These are phyloP conservation scores for Ceratobasidium sp. DNA, from an alignment of 1,284 basidiomycete genomes.

Conservation along the genomic window DNA sequence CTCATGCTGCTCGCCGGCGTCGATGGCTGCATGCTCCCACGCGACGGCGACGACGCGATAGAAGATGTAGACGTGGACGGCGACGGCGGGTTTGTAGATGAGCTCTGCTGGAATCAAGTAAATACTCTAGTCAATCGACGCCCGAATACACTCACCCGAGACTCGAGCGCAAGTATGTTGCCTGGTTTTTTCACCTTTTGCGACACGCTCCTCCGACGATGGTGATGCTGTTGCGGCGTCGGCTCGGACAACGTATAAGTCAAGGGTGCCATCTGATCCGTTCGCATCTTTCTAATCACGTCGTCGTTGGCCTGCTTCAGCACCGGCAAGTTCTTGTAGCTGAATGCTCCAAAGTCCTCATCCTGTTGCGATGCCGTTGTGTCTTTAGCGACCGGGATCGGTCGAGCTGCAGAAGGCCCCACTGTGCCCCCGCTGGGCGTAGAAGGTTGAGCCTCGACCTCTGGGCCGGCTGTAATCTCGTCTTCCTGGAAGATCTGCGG, in stretches of 20 bases:
- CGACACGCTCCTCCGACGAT: slow-evolving; percentile 79
- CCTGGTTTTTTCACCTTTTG: slow-evolving; percentile 82
- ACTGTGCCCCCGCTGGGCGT: slow-evolving; percentile 63
- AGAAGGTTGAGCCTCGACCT: slow-evolving; percentile 57
- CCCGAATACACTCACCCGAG: slow-evolving; percentile 65
- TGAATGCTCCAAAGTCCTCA: slow-evolving; percentile 98
- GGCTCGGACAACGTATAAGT: slow-evolving; percentile 79
- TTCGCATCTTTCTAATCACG: slow-evolving; percentile 92
- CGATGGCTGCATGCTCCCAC: slow-evolving; percentile 72
- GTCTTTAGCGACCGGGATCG: slow-evolving; percentile 58
- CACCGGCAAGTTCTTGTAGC: slow-evolving; percentile 97
- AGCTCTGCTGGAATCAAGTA: slow-evolving; percentile 41
- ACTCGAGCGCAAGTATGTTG: slow-evolving; percentile 70
- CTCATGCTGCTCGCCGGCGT: slow-evolving; percentile 73
- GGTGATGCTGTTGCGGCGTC: slow-evolving; percentile 61
- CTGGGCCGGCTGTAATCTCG: slow-evolving; percentile 68
- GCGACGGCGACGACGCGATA: slow-evolving; percentile 90
- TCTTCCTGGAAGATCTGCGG: slow-evolving; percentile 91
- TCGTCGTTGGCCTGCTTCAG: slow-evolving; percentile 99
- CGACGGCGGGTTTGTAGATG: slow-evolving; percentile 78
- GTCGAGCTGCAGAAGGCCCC: slow-evolving; percentile 60
- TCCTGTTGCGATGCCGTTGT: slow-evolving; percentile 61
- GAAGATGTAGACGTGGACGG: slow-evolving; percentile 94
- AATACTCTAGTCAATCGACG: slow-evolving; percentile 55
- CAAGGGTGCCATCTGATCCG: slow-evolving; percentile 81